phyloP scores from a whole-genome alignment of 2,329 filamentous ascomycete species.

The Thielaviopsis ethacetica region DNA sequence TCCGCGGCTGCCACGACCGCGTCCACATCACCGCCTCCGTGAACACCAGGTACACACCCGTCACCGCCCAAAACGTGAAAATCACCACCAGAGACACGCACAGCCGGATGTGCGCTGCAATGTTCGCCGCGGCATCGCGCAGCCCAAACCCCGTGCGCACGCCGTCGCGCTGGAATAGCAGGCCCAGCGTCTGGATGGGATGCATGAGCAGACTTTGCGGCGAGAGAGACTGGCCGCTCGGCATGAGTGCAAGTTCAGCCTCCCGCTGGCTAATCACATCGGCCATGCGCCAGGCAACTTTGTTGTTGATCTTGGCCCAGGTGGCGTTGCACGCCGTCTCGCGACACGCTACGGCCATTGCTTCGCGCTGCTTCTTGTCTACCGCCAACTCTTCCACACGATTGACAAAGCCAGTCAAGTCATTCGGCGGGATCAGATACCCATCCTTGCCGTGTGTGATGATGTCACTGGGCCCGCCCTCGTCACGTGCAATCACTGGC shows the following conservation, averaged over 20 bases:
- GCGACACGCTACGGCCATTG: constrained; percentile 32
- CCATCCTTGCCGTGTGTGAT: constrained; percentile 42
- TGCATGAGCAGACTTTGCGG: too few species aligned
- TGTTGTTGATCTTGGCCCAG: constrained; percentile 58
- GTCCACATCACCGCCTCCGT: constrained; percentile 27
- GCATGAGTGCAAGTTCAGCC: constrained; percentile 9
- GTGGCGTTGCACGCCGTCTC: constrained; percentile 44
- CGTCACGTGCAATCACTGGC: constrained; percentile 51
- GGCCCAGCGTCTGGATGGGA: too few species aligned
- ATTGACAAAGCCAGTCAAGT: constrained; percentile 40
- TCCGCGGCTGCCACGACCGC: not conserved
- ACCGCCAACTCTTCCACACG: constrained; percentile 33
- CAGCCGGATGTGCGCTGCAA: constrained; percentile 10
- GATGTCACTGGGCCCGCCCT: constrained; percentile 54
- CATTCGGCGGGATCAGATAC: constrained; percentile 42
- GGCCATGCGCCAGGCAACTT: constrained; percentile 47
- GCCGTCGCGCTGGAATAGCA: too few species aligned
- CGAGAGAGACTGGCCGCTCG: constrained; percentile 17
- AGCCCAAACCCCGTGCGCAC: too few species aligned
- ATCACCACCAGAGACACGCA: constrained; percentile 30
- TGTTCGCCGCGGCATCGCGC: too few species aligned
- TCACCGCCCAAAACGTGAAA: constrained; percentile 30
- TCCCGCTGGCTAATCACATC: constrained; percentile 31
- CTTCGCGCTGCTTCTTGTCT: constrained; percentile 26
- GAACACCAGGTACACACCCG: constrained; percentile 32